A percentile compares a stretch with the other conserved stretches of the same genome.
phyloP scores from a whole-genome alignment of 805 yeast species.

The Metschnikowia bowlesiae region DNA sequence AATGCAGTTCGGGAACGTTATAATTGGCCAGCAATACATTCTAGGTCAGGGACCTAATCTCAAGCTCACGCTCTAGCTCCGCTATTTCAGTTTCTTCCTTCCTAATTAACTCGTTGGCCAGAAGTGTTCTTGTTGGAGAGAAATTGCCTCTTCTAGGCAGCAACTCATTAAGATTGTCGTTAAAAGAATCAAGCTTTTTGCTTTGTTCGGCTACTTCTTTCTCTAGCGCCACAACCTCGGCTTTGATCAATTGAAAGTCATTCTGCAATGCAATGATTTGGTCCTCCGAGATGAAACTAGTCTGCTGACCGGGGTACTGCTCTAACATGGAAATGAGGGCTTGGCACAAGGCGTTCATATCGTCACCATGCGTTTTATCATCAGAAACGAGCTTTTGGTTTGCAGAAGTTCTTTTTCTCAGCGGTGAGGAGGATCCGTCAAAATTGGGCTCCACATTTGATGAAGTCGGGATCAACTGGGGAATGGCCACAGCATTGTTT shows the following conservation, averaged over 20 bases:
- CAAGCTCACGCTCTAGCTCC: conserved; percentile 37
- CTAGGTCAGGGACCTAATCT: conserved; percentile 1
- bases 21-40: conserved; percentile 2
- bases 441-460: not conserved
- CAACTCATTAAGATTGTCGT: conserved; percentile 19
- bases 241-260: conserved; percentile 31
- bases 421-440: conserved; percentile 15
- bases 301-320: conserved; percentile 7
- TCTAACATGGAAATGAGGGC: conserved; percentile 7
- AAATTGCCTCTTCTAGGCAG: conserved; percentile 16
- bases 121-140: conserved; percentile 11
- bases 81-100: conserved; percentile 45
- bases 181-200: conserved; percentile 33
- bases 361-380: conserved; percentile 22
- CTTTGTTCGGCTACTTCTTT: conserved; percentile 41
- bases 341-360: conserved; percentile 40
- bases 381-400: conserved; percentile 5
- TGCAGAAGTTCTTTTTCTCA: conserved; percentile 6
- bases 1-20: not conserved
- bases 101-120: conserved; percentile 38
- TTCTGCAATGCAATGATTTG: conserved; percentile 19
- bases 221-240: conserved; percentile 42
- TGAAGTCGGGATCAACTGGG: conserved; percentile 14
- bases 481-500: conserved; percentile 28
- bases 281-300: not conserved